phyloP scores from a whole-genome alignment of 306 rosid species.

The Calophaca sinica region DNA sequence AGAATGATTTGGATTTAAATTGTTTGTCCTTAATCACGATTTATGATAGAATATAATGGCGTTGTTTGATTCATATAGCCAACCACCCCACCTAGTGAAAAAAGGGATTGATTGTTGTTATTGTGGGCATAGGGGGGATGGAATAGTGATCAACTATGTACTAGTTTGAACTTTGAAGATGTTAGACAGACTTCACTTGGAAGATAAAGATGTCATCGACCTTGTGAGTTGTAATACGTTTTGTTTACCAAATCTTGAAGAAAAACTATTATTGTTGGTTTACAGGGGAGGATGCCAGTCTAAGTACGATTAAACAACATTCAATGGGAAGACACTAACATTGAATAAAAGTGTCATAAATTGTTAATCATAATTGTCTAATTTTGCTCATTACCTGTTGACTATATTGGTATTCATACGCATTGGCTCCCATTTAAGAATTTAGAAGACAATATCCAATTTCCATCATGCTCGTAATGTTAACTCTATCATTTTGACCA shows the following conservation, averaged over 20 bases:
- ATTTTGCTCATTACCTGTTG: no score
- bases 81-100: background rate
- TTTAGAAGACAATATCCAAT: background rate
- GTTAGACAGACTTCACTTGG: background rate
- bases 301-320: no score
- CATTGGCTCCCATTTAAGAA: no score
- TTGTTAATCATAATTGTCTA: no score
- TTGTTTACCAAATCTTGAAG: no score
- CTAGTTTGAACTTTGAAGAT: constrained; percentile 14
- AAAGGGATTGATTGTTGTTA: background rate
- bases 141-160: background rate
- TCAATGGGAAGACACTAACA: no score
- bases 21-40: background rate
- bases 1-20: background rate
- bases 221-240: no score
- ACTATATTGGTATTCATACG: no score
- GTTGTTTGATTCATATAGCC: background rate
- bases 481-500: constrained; percentile 10
- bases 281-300: background rate
- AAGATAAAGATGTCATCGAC: background rate
- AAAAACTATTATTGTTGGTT: no score
- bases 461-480: constrained; percentile 14
- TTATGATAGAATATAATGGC: background rate
- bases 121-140: background rate
- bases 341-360: no score